A percentile compares a stretch with the other conserved stretches of the same genome.
phyloP scores from a whole-genome alignment of 1,139 yeast species.

The Torulaspora globosa region DNA sequence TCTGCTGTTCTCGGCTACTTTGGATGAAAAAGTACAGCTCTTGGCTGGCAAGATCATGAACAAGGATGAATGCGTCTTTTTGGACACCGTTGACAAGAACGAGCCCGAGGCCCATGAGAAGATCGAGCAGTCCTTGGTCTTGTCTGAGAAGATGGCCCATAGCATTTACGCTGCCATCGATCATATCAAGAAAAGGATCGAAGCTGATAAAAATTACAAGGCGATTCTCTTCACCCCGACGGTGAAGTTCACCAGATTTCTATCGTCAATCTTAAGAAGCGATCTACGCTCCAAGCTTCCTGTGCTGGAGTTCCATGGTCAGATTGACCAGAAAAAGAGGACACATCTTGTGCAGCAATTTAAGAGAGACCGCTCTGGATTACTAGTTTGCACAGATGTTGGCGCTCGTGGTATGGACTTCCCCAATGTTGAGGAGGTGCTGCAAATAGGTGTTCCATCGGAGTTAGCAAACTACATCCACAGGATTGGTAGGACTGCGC shows the following conservation, averaged over 20 bases:
- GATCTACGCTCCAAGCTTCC: conserved; percentile 32
- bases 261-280: conserved; percentile 40
- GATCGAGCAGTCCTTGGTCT: conserved; percentile 62
- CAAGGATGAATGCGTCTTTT: conserved; percentile 57
- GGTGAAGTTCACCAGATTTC: conserved; percentile 59
- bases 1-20: conserved; percentile 82
- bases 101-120: conserved; percentile 77
- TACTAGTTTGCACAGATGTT: conserved; percentile 83
- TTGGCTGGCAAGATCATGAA: conserved; percentile 62
- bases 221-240: conserved; percentile 83
- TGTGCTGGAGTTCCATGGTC: conserved; percentile 58
- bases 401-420: conserved; percentile 97
- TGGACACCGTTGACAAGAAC: conserved; percentile 72
- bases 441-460: conserved; percentile 72
- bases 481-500: conserved; percentile 93
- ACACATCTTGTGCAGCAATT: conserved; percentile 32
- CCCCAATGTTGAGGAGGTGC: conserved; percentile 76
- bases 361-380: conserved; percentile 42
- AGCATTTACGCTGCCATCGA: conserved; percentile 52
- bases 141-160: conserved; percentile 47
- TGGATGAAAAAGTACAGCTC: conserved; percentile 59
- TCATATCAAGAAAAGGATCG: conserved; percentile 40
- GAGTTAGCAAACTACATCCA: conserved; percentile 80
- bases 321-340: conserved; percentile 51
- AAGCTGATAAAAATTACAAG: conserved; percentile 48